Percentiles rank a stretch among this genome's conserved stretches.
Conservation (phyloP, 2,329 filamentous ascomycete genomes). For the Botrytis pseudocinerea region DNA sequence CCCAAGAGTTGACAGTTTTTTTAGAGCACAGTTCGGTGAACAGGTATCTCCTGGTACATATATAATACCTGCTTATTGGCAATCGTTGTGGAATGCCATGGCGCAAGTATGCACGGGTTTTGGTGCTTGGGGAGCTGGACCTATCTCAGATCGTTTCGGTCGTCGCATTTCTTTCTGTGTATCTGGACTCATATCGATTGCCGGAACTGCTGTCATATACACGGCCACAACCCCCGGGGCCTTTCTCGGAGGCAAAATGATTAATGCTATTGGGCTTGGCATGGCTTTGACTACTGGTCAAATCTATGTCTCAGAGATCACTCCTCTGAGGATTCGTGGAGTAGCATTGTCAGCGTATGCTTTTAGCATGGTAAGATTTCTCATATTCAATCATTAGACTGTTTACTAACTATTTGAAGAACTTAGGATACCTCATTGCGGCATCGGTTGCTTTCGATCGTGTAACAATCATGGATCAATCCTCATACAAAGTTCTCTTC, state of each 20-base stretch:
- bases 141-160: background rate
- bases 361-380: background rate
- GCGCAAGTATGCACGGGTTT: slow-evolving; percentile 12
- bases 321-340: slow-evolving; percentile 10
- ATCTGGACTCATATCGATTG: background rate
- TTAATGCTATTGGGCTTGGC: slow-evolving; percentile 3
- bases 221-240: background rate
- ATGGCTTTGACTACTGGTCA: slow-evolving; percentile 15
- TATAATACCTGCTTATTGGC: slow-evolving; percentile 7
- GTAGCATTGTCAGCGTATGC: slow-evolving; percentile 17
- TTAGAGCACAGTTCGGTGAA: background rate
- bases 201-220: background rate
- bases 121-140: slow-evolving; percentile 14
- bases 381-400: background rate
- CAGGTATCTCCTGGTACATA: background rate
- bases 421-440: slow-evolving; percentile 6
- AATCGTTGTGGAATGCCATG: slow-evolving; percentile 14
- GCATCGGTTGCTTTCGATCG: slow-evolving; percentile 15
- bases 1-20: background rate
- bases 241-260: background rate
- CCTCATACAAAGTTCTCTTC: slow-evolving; percentile 16
- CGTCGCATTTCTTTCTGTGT: background rate
- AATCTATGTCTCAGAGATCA: slow-evolving; percentile 12
- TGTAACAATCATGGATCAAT: slow-evolving; percentile 8
- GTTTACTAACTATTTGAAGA: background rate